These are phyloP conservation scores for Nitzschia sp. DNA, from an alignment of 108 stramenopile genomes.

Conservation along the genomic window DNA sequence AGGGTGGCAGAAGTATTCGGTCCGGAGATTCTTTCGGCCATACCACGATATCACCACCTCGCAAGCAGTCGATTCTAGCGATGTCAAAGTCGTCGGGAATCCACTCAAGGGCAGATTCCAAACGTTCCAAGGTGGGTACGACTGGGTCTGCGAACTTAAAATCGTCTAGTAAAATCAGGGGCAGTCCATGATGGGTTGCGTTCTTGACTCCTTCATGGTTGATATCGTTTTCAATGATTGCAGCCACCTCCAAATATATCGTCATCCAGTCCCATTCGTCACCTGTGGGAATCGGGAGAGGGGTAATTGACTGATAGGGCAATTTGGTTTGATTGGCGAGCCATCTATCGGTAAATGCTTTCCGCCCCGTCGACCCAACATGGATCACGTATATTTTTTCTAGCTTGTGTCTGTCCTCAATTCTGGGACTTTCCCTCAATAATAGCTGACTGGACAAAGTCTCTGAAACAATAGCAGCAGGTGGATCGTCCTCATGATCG, in stretches of 20 bases:
- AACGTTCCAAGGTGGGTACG: background rate
- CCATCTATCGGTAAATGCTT: background rate
- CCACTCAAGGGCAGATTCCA: constrained; percentile 2
- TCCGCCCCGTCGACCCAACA: background rate
- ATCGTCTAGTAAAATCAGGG: background rate
- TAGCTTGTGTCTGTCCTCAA: no score
- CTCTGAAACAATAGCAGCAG: no score
- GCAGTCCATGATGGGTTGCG: background rate
- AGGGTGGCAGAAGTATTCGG: background rate
- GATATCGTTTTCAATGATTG: background rate
- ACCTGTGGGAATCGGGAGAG: background rate
- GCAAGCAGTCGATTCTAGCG: background rate
- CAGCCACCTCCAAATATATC: background rate
- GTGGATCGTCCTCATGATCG: no score
- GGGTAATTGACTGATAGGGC: background rate
- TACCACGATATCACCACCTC: background rate
- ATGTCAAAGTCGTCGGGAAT: constrained; percentile 1
- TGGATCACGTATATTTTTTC: background rate
- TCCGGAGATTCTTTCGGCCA: background rate
- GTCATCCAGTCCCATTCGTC: background rate
- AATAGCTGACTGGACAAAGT: background rate
- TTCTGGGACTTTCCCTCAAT: no score
- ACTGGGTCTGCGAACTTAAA: background rate
- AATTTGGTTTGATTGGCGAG: background rate
- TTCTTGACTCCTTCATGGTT: background rate